A percentile compares a stretch with the other conserved stretches of the same genome.
Conservation (phyloP, 2,329 filamentous ascomycete genomes). For the Verticillium alfalfae region DNA sequence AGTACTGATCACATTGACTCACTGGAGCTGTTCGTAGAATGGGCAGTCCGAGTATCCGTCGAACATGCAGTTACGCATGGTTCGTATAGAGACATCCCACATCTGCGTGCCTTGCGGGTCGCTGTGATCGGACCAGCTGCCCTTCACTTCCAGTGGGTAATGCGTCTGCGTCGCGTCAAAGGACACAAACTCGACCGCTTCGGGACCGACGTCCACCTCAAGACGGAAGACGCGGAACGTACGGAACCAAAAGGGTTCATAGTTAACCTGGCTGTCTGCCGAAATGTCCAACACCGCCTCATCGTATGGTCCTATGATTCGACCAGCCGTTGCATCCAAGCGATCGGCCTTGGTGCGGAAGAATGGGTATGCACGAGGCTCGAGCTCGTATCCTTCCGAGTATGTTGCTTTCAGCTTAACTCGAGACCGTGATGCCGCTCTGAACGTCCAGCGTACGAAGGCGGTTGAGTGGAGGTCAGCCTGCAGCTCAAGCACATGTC, state of each 20-base stretch:
- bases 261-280: neutral
- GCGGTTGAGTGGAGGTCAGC: slow-evolving; percentile 20
- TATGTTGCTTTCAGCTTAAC: slow-evolving; percentile 17
- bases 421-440: neutral
- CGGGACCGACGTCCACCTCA: neutral
- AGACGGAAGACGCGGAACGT: neutral
- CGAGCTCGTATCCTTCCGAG: slow-evolving; percentile 25
- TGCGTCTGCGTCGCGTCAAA: neutral
- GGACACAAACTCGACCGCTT: neutral
- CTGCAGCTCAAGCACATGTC: slow-evolving; percentile 16
- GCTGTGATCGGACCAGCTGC: neutral
- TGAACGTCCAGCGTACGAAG: slow-evolving; percentile 15
- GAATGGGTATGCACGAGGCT: slow-evolving; percentile 29
- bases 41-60: neutral
- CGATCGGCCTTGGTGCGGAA: slow-evolving; percentile 30
- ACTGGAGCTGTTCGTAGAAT: neutral
- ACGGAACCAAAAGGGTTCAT: neutral
- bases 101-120: neutral
- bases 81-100: slow-evolving; percentile 17
- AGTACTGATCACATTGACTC: neutral
- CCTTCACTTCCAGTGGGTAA: neutral
- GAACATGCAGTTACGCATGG: slow-evolving; percentile 25
- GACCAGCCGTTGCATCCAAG: slow-evolving; percentile 20
- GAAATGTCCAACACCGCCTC: slow-evolving; percentile 20
- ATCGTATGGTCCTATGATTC: slow-evolving; percentile 30